Evolutionary conservation across 2,329 filamentous ascomycete genomes (phyloP).

Genomic region (Zopfia rhizophila): DNA sequence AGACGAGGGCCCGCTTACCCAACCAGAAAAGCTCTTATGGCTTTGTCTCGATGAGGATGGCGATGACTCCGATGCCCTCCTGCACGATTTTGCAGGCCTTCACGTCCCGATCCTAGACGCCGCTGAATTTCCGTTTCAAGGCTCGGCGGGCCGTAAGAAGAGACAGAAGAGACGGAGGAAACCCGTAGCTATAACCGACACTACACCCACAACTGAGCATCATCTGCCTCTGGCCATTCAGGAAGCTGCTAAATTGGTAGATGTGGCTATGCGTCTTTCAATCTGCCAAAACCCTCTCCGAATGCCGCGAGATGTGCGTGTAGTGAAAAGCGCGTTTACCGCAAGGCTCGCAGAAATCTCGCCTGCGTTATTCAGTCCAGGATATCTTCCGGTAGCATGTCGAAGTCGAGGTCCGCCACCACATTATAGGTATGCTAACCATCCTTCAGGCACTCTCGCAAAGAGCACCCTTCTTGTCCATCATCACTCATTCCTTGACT

Average conservation of each 20-base stretch:
- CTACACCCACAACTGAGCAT: too few relatives aligned
- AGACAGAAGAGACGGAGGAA: too few relatives aligned
- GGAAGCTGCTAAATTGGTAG: constrained; percentile 37
- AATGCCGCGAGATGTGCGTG: constrained; percentile 33
- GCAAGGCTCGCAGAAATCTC: constrained; percentile 49
- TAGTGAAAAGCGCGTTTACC: constrained; percentile 45
- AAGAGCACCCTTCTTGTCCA: constrained; percentile 51
- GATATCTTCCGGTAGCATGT: constrained; percentile 42
- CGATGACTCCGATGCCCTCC: neutral
- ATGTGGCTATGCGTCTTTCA: constrained; percentile 49
- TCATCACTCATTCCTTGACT: constrained; percentile 48
- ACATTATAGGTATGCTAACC: constrained; percentile 15
- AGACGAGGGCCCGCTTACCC: too few relatives aligned
- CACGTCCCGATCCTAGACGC: neutral
- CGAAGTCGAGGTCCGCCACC: constrained; percentile 4
- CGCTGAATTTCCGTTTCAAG: too few relatives aligned
- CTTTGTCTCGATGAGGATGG: neutral
- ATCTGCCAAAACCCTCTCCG: constrained; percentile 41
- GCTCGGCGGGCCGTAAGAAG: too few relatives aligned
- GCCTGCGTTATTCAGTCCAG: constrained; percentile 53
- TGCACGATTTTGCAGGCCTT: neutral
- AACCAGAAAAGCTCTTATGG: constrained; percentile 1
- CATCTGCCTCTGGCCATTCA: too few relatives aligned
- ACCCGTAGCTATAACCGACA: too few relatives aligned
- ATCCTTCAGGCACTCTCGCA: constrained; percentile 38